A percentile compares a stretch with the other conserved stretches of the same genome.
phyloP scores from a whole-genome alignment of 2,329 filamentous ascomycete species.

The Elsinoe batatas region DNA sequence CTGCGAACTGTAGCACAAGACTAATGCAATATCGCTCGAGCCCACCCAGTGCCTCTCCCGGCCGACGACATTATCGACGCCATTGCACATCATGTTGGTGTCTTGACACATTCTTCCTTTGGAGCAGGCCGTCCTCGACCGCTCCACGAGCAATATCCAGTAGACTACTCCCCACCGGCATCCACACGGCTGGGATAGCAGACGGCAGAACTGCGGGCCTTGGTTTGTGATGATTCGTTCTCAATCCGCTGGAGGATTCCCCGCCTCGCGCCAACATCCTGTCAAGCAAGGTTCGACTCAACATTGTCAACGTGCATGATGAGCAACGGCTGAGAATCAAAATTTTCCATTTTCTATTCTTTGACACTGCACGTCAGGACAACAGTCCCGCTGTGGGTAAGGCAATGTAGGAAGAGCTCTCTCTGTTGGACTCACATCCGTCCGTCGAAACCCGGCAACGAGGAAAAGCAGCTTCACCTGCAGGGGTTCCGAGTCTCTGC shows the following conservation, averaged over 20 bases:
- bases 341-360: neutral
- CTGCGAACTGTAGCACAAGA: slow-evolving; percentile 9
- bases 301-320: neutral
- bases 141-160: neutral
- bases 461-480: neutral
- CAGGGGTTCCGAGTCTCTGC: neutral
- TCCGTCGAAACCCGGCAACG: neutral
- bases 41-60: neutral
- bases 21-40: slow-evolving; percentile 5
- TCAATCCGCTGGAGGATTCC: neutral
- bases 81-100: slow-evolving; percentile 5
- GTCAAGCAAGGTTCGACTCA: neutral
- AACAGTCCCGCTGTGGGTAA: neutral
- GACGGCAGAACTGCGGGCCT: neutral
- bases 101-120: neutral
- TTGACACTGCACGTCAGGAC: neutral
- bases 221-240: neutral
- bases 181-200: neutral
- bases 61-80: neutral
- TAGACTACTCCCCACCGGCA: neutral
- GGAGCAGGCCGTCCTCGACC: neutral
- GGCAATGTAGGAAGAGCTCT: too few species aligned
- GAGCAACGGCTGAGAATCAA: neutral
- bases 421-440: neutral
- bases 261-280: neutral